Evolutionary conservation across 169 alveolate genomes (phyloP), one percentile per base, ranked within the genome.

Genomic region (Pseudocohnilembus persalinus): DNA sequence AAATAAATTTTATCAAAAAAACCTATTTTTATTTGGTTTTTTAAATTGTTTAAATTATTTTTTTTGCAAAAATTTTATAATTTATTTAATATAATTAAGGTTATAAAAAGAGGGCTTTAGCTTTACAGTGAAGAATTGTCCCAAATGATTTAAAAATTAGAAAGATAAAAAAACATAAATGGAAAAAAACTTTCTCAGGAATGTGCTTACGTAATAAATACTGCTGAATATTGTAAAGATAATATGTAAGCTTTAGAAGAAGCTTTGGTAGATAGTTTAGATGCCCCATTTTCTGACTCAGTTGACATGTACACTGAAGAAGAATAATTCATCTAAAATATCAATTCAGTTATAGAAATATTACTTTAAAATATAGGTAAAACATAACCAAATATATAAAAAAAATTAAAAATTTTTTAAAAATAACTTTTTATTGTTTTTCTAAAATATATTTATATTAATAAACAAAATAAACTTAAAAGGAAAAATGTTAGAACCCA

Each of bases 201-300:
- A n/a, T 31, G 87, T 35, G 84, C 85, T n/a, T 82, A 65, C 34
- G 65, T 89, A 0, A 85, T 93, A 0, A 93, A 93, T 81, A 93
- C 96, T 34, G 83, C 95, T 30, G 96, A 93, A 30, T 93, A 84
- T 76, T 90, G 94, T 72, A 68, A 76, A 33, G 92, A 85, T 29
- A 93, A 91, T 78, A 80, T 93, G 0, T 82, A 83, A 16, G 94
- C 89, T 26, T 72, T 93, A 30, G 83, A 90, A 65, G 88, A 88
- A 20, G 68, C 88, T 11, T 84, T 93, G 28, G 31, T 83, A 49
- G 92, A 88, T 25, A 85, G 90, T 74, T 64, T 93, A 1, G 94
- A 93, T 73, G 88, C 87, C 27, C 64, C 84, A 25, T 86, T 83
- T 79, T 83, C 84, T 83, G 80, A 80, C 27, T 78, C 87, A 76